A percentile compares a stretch with the other conserved stretches of the same genome.
Evolutionary conservation across 345 rosid genomes (phyloP).

Genomic region (sweet orange (Citrus sinensis)): DNA sequence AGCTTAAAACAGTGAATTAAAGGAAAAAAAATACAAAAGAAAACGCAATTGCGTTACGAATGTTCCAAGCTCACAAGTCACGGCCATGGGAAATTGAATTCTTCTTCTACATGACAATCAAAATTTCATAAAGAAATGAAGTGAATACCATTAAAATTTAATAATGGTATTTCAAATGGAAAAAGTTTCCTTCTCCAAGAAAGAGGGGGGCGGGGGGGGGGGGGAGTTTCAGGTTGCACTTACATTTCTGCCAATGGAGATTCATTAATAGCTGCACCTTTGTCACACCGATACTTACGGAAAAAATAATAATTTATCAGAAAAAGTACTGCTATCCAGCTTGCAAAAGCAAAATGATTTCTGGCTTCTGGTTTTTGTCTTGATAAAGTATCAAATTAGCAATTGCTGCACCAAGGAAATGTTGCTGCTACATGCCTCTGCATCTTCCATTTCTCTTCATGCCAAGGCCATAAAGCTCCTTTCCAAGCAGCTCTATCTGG

Average conservation of each 20-base stretch:
- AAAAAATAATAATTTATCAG: too few relatives aligned
- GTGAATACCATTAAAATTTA: too few relatives aligned
- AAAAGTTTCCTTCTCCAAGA: neutral
- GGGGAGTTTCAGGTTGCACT: neutral
- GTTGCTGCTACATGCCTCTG: constrained; percentile 25
- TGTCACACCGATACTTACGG: neutral
- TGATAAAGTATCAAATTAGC: constrained; percentile 30
- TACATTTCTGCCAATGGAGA: neutral
- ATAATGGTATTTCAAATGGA: neutral
- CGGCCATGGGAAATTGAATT: too few relatives aligned
- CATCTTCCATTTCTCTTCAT: neutral
- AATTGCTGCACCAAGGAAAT: constrained; percentile 68
- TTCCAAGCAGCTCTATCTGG: neutral
- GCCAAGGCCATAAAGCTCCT: neutral
- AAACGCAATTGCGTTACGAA: too few relatives aligned
- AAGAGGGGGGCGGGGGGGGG: rapidly evolving
- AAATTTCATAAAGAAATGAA: too few relatives aligned
- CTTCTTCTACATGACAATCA: too few relatives aligned
- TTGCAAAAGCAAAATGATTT: neutral
- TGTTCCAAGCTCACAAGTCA: too few relatives aligned
- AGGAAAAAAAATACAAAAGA: too few relatives aligned
- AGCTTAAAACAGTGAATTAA: too few relatives aligned
- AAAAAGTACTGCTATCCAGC: constrained; percentile 6
- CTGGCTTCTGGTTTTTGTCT: constrained; percentile 37
- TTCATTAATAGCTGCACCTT: neutral